A percentile compares a stretch with the other conserved stretches of the same genome.
Evolutionary conservation across 108 stramenopile genomes (phyloP).

Genomic region (Conticribra guillardii): DNA sequence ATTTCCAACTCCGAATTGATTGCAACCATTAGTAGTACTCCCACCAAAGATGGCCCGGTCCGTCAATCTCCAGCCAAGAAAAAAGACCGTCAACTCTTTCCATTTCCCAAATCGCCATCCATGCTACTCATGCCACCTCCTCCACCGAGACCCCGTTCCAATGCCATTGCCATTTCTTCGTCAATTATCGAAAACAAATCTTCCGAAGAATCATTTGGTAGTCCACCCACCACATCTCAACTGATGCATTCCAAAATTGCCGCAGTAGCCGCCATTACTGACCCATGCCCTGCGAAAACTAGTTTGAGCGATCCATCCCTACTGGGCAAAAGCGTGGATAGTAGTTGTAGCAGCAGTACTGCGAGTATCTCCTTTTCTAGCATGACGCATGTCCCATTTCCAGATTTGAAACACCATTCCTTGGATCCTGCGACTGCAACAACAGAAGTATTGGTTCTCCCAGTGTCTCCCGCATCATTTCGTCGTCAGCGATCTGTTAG

Average conservation of each 20-base stretch:
- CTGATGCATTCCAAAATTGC: constrained; percentile 6
- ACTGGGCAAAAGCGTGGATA: neutral
- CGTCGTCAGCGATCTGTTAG: constrained; percentile 19
- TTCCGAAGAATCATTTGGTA: neutral
- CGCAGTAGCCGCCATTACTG: neutral
- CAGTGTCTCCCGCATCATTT: neutral
- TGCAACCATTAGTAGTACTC: neutral
- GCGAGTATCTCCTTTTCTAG: no score
- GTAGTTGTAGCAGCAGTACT: neutral
- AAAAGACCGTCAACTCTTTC: no score
- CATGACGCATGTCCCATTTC: no score
- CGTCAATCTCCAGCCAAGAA: neutral
- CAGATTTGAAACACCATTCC: no score
- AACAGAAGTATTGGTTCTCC: neutral
- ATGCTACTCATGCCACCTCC: constrained; percentile 31
- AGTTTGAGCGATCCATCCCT: constrained; percentile 4
- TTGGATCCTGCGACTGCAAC: neutral
- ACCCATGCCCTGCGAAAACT: neutral
- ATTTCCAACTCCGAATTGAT: neutral
- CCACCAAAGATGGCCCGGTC: neutral
- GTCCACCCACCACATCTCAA: neutral
- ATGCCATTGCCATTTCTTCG: neutral
- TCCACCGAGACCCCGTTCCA: constrained; percentile 16
- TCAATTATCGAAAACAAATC: neutral
- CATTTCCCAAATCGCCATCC: constrained; percentile 12